phyloP scores from a whole-genome alignment of 2,329 filamentous ascomycete species.

The Byssothecium circinans region DNA sequence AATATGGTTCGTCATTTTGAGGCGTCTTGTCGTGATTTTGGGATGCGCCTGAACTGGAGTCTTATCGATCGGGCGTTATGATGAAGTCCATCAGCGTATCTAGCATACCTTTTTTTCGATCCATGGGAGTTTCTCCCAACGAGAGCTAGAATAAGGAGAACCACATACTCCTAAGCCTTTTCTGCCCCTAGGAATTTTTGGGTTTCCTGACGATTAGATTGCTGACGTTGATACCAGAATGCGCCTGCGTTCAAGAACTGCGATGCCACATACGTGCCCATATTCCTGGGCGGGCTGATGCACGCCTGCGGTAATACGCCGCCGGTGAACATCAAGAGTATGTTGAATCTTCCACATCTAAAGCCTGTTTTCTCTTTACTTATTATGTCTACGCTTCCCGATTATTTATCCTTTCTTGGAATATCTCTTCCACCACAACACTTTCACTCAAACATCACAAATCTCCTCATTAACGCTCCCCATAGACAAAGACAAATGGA shows the following conservation, averaged over 20 bases:
- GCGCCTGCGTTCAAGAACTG: slow-evolving; percentile 58
- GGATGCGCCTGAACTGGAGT: neutral
- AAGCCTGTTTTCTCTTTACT: neutral
- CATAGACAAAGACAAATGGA: slow-evolving; percentile 63
- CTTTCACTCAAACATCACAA: neutral
- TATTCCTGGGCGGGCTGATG: slow-evolving; percentile 63
- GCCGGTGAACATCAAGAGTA: slow-evolving; percentile 60
- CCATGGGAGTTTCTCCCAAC: too few species aligned
- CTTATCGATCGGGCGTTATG: too few species aligned
- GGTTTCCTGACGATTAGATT: too few species aligned
- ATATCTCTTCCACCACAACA: neutral
- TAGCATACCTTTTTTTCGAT: too few species aligned
- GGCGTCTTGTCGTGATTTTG: neutral
- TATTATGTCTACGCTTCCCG: neutral
- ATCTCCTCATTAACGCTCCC: neutral
- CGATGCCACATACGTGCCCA: slow-evolving; percentile 60
- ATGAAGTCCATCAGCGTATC: too few species aligned
- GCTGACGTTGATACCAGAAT: slow-evolving; percentile 46
- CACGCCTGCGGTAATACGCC: slow-evolving; percentile 57
- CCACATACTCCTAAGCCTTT: too few species aligned
- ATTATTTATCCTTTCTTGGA: neutral
- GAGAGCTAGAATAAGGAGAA: too few species aligned
- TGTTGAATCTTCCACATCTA: slow-evolving; percentile 5
- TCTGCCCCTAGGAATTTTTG: too few species aligned
- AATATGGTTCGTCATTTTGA: neutral